Evolutionary conservation across 1,139 yeast species (phyloP).

Genomic region (Candida sp.): DNA sequence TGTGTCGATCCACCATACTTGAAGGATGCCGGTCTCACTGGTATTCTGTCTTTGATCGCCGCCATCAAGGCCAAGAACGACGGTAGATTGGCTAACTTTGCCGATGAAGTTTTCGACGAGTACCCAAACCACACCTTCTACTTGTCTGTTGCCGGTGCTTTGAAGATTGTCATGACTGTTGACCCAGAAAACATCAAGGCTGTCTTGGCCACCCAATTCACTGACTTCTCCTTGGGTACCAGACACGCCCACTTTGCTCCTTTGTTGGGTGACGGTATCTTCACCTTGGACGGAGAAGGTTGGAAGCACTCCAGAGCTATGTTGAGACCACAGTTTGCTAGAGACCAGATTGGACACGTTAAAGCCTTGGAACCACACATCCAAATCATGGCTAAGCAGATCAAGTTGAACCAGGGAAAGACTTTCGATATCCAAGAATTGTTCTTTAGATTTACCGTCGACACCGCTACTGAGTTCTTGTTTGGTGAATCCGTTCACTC

Average conservation of each 20-base stretch:
- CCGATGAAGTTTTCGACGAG: slow-evolving; percentile 16
- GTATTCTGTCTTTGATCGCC: slow-evolving; percentile 19
- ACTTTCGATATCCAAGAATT: slow-evolving; percentile 41
- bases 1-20: slow-evolving; percentile 13
- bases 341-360: slow-evolving; percentile 55
- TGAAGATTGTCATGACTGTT: slow-evolving; percentile 22
- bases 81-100: slow-evolving; percentile 30
- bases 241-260: slow-evolving; percentile 48
- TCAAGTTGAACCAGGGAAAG: slow-evolving; percentile 24
- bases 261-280: slow-evolving; percentile 60
- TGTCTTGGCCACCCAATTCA: slow-evolving; percentile 46
- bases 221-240: slow-evolving; percentile 55
- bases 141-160: slow-evolving; percentile 38
- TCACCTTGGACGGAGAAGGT: slow-evolving; percentile 60
- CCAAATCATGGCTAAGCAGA: slow-evolving; percentile 36
- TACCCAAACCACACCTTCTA: slow-evolving; percentile 23
- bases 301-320: slow-evolving; percentile 62
- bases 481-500: slow-evolving; percentile 58
- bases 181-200: slow-evolving; percentile 44
- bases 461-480: slow-evolving; percentile 61
- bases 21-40: slow-evolving; percentile 17
- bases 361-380: slow-evolving; percentile 50
- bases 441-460: slow-evolving; percentile 53
- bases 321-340: slow-evolving; percentile 58
- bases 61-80: slow-evolving; percentile 22